Evolutionary conservation across 805 yeast species (phyloP), one percentile per base, ranked within the genome.

Genomic region (Candida coleopterorum): DNA sequence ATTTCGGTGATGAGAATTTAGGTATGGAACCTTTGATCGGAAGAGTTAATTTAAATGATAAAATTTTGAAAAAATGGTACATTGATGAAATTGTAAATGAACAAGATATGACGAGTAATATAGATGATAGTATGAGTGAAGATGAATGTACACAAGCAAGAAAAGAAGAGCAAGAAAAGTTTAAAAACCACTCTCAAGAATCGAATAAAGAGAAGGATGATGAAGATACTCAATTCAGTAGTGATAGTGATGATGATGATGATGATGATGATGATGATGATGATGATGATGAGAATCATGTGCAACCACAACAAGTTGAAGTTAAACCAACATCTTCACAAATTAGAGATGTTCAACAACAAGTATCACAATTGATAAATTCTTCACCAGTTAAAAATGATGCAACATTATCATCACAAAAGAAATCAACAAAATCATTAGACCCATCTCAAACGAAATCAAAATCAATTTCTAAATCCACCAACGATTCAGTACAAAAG

Each of bases 21-120:
- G 58, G 56, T 2, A 46, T 73, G 30, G 65, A 70, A 10, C 64
- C 69, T n/a, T 51, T 74, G 2, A 60, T 81, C 17, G 86, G 85
- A 2, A 64, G 65, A 38, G 72, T 77, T 3, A 60, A 64, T 17
- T 59, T 78, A 32, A 67, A 70, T 25, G 52, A 56, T 2, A 50
- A 49, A 1, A 72, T 68, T 1, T 53, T 79, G 38, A 53, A 55
- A 29, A 48, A 55, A 26, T 74, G 74, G 53, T 62, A 36, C 35
- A 33, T 10, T 12, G 34, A 32, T 18, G 41, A 38, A 14, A 12
- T 15, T 12, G 3, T 7, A 7, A 23, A 41, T 24, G 40, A 18
- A 9, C 41, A 39, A 1, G 44, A 39, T 25, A 49, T 42, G 8
- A 41, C 47, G 9, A 44, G 43, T 20, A 53, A 53, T 35, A 49